phyloP scores from a whole-genome alignment of 2,329 filamentous ascomycete genomes.

The Magnaporthiopsis rhizophila region DNA sequence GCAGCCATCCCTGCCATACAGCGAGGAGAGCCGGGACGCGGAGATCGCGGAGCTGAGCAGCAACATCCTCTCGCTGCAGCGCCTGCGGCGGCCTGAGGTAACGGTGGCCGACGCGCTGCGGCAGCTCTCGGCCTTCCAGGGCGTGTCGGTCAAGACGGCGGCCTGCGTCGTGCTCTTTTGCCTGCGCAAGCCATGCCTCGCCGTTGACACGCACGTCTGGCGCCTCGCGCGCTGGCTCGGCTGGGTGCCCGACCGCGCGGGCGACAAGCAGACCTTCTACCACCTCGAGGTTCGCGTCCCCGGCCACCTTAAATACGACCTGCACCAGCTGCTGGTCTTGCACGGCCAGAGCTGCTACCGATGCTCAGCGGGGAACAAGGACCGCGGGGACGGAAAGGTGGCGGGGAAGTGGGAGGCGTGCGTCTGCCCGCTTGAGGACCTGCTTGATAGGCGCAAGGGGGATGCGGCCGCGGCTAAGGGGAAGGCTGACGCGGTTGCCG shows the following conservation, averaged over 20 bases:
- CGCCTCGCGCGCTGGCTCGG: slow-evolving; percentile 39
- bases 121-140: slow-evolving; percentile 40
- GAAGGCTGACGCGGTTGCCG: neutral
- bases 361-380: slow-evolving; percentile 20
- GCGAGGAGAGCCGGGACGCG: neutral
- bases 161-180: slow-evolving; percentile 46
- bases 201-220: slow-evolving; percentile 46
- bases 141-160: slow-evolving; percentile 47
- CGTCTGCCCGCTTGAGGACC: slow-evolving; percentile 5
- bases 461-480: neutral
- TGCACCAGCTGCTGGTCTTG: slow-evolving; percentile 40
- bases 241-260: slow-evolving; percentile 35
- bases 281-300: slow-evolving; percentile 41
- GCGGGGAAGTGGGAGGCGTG: slow-evolving; percentile 5
- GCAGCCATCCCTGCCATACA: neutral
- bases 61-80: slow-evolving; percentile 49
- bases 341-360: slow-evolving; percentile 38
- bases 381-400: neutral
- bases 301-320: slow-evolving; percentile 38
- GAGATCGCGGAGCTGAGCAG: neutral
- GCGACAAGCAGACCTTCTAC: slow-evolving; percentile 37
- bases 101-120: slow-evolving; percentile 35
- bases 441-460: slow-evolving; percentile 1
- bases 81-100: slow-evolving; percentile 33
- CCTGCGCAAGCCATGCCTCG: slow-evolving; percentile 37